phyloP scores from a whole-genome alignment of 2,329 filamentous ascomycete genomes.

The Huntiella savannae region DNA sequence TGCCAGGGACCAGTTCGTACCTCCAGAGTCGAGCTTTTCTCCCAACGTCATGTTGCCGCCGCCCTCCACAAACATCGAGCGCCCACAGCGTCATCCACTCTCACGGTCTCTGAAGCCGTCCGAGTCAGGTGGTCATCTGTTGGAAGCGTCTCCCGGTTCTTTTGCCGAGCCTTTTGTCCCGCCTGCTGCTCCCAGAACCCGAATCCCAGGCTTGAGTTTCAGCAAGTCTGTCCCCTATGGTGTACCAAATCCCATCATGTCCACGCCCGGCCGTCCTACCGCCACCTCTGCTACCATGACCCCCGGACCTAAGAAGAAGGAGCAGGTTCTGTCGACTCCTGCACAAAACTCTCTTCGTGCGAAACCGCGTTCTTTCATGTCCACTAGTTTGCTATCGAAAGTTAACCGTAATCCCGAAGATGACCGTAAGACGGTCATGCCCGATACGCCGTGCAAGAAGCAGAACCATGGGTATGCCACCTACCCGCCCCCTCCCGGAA shows the following conservation, averaged over 20 bases:
- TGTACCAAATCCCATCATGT: slow-evolving; percentile 4
- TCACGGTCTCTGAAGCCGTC: slow-evolving; percentile 77
- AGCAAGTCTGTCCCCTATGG: slow-evolving; percentile 10
- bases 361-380: slow-evolving; percentile 44
- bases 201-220: slow-evolving; percentile 16
- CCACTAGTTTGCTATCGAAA: slow-evolving; percentile 87
- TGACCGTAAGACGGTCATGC: slow-evolving; percentile 49
- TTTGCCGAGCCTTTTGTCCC: slow-evolving; percentile 10
- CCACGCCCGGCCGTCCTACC: slow-evolving; percentile 14
- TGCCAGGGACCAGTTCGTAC: slow-evolving; percentile 61
- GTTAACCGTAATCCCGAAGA: slow-evolving; percentile 71
- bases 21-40: slow-evolving; percentile 35
- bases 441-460: slow-evolving; percentile 93
- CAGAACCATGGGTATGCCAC: slow-evolving; percentile 48
- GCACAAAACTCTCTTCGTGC: slow-evolving; percentile 8
- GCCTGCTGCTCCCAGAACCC: slow-evolving; percentile 18
- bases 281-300: slow-evolving; percentile 17
- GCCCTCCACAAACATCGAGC: slow-evolving; percentile 15
- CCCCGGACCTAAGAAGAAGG: slow-evolving; percentile 12
- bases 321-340: slow-evolving; percentile 3
- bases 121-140: slow-evolving; percentile 60
- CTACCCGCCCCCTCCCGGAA: slow-evolving; percentile 39
- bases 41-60: slow-evolving; percentile 27
- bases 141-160: slow-evolving; percentile 41
- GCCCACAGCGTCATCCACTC: slow-evolving; percentile 54